Conservation (phyloP, 257 asterid genomes). For the Nicotiana attenuata region DNA sequence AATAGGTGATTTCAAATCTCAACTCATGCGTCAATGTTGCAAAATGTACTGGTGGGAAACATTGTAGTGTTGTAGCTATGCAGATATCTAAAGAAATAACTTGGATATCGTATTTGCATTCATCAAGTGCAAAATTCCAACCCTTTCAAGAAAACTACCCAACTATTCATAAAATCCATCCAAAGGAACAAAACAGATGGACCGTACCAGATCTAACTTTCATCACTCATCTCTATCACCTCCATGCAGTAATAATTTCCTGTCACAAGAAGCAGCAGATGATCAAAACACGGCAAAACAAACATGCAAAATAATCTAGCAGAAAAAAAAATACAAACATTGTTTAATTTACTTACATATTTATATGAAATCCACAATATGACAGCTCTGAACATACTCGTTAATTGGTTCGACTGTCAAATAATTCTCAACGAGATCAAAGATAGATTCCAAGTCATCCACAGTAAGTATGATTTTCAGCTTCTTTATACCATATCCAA, state of each 20-base stretch:
- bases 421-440: conserved; percentile 24
- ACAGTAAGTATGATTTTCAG: conserved; percentile 37
- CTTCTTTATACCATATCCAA: conserved; percentile 36
- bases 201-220: neutral
- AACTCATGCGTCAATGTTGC: neutral
- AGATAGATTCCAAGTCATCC: conserved; percentile 38
- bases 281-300: neutral
- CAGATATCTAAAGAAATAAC: neutral
- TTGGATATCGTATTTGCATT: neutral
- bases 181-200: neutral
- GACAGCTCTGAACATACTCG: conserved; percentile 58
- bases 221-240: neutral
- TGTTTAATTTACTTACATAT: conserved; percentile 29
- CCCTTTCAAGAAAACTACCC: too few species aligned
- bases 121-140: neutral
- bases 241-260: neutral
- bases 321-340: neutral
- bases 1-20: too few species aligned
- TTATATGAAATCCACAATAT: conserved; percentile 63
- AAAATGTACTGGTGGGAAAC: too few species aligned
- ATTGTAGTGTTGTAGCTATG: too few species aligned
- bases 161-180: neutral
- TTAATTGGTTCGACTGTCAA: conserved; percentile 44
- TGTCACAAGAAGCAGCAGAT: neutral
- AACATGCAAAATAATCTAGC: neutral